A percentile compares a stretch with the other conserved stretches of the same genome.
These are phyloP conservation scores for Acanthamoeba triangularis DNA, from an alignment of 208 protist species.

Conservation along the genomic window DNA sequence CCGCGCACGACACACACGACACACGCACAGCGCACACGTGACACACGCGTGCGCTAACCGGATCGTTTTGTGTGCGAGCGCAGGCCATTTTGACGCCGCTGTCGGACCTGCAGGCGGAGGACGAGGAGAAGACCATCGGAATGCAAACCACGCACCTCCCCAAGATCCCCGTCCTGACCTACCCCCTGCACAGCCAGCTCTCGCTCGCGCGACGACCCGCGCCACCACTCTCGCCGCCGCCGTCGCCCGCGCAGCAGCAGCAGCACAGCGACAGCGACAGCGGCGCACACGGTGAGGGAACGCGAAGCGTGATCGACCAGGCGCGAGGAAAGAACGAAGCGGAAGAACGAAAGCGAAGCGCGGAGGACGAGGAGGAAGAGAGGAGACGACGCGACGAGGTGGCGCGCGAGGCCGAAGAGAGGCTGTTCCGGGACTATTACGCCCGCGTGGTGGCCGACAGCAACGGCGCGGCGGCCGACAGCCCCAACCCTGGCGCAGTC, in stretches of 20 bases:
- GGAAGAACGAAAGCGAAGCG: not conserved
- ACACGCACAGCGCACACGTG: too few species aligned
- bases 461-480: not conserved
- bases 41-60: not conserved
- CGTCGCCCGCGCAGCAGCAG: not conserved
- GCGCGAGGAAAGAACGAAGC: not conserved
- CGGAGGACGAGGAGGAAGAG: not conserved
- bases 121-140: conserved; percentile 61
- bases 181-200: conserved; percentile 40
- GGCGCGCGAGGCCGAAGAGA: not conserved
- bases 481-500: not conserved
- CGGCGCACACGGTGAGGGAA: not conserved
- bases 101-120: conserved; percentile 28
- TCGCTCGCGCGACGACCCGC: not conserved
- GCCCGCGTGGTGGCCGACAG: not conserved
- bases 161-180: conserved; percentile 32
- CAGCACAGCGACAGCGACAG: not conserved
- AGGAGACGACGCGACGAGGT: not conserved
- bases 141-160: conserved; percentile 59
- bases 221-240: not conserved
- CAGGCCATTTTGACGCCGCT: conserved; percentile 55
- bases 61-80: not conserved
- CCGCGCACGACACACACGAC: not conserved
- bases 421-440: not conserved
- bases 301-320: not conserved